phyloP scores from a whole-genome alignment of 176 grass and related monocot species.

The Olyra latifolia region DNA sequence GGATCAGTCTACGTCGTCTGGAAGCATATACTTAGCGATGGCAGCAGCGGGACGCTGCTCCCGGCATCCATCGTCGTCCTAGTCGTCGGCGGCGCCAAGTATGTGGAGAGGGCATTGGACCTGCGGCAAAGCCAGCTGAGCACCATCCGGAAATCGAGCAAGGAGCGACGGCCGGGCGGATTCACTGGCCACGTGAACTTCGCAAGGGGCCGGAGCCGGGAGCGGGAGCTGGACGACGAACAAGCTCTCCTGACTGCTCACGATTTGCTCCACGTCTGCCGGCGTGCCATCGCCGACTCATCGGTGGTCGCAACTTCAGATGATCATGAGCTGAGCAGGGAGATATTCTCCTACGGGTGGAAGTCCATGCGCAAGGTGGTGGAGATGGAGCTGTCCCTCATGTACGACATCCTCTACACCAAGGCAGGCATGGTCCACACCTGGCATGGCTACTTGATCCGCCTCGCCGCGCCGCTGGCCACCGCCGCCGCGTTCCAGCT shows the following conservation, averaged over 20 bases:
- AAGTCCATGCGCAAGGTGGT: not conserved
- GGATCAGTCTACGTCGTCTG: not conserved
- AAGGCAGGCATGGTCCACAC: conserved; percentile 32
- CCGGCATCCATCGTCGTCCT: not conserved
- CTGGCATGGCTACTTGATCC: conserved; percentile 19
- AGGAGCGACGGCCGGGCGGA: not conserved
- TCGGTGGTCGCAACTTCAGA: not conserved
- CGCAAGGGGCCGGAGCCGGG: too few species aligned
- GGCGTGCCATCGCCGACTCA: not conserved
- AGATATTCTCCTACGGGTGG: not conserved
- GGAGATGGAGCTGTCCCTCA: conserved; percentile 38
- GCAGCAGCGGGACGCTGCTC: not conserved
- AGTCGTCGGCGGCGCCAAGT: not conserved
- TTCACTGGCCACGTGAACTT: not conserved
- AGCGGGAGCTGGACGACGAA: not conserved
- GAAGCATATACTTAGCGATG: not conserved
- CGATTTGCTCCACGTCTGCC: not conserved
- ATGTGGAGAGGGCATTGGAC: not conserved
- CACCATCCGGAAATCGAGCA: not conserved
- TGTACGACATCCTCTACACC: conserved; percentile 48
- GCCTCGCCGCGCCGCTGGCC: not conserved
- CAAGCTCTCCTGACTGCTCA: not conserved
- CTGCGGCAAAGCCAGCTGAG: not conserved
- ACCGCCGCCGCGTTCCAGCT: conserved; percentile 10
- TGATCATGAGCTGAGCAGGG: not conserved